Conservation (phyloP, 129 eudicot genomes). For the Logfia minima region DNA sequence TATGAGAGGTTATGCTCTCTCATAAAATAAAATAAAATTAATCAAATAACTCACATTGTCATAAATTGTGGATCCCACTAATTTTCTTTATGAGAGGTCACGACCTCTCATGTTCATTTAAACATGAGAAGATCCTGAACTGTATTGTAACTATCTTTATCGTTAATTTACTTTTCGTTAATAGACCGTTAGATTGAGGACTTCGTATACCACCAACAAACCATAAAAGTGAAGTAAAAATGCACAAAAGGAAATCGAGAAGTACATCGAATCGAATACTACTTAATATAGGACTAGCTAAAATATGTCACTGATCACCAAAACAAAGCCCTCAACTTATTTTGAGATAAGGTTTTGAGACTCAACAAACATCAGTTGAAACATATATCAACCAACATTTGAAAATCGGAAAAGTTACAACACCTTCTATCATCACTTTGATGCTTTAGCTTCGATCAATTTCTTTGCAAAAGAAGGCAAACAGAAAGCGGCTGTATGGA, state of each 20-base stretch:
- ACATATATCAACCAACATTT: background rate
- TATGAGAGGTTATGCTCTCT: no score
- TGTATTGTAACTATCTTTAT: no score
- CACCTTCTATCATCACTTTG: slow-evolving; percentile 27
- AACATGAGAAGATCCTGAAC: no score
- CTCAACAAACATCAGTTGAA: background rate
- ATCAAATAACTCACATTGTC: no score
- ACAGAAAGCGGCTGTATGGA: slow-evolving; percentile 85
- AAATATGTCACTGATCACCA: slow-evolving; percentile 6
- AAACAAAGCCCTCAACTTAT: slow-evolving; percentile 25
- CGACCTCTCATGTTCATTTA: no score
- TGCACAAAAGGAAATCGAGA: background rate
- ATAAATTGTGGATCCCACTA: no score
- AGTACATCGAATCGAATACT: background rate
- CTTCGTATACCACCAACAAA: background rate
- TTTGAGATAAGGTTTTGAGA: slow-evolving; percentile 6
- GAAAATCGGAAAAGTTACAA: slow-evolving; percentile 4
- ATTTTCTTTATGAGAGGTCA: no score
- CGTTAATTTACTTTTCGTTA: no score
- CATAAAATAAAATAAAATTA: no score
- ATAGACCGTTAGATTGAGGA: background rate
- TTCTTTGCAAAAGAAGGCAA: slow-evolving; percentile 86
- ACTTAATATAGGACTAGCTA: slow-evolving; percentile 4
- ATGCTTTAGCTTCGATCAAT: slow-evolving; percentile 63
- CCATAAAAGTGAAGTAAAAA: background rate